Evolutionary conservation across 768 basidiomycete species (phyloP), one percentile per base, ranked within the genome.

Genomic region (Rhizopogon vulgaris): DNA sequence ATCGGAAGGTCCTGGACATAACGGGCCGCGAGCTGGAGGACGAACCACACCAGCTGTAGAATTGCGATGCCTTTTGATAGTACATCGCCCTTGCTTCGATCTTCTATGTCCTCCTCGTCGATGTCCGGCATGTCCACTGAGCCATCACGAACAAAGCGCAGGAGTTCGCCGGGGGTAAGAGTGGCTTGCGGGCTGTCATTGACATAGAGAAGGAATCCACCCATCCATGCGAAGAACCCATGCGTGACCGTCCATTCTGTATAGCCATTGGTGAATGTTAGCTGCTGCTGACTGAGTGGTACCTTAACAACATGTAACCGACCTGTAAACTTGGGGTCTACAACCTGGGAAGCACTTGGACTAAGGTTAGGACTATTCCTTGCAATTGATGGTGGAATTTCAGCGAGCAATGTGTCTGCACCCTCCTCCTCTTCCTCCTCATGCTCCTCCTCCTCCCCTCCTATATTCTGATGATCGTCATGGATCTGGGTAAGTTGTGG

Each of bases 21-120:
- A 7, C 72, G 62, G 0, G 60, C 60, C 8, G 68, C 56, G 41
- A 63, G 63, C 40, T 70, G 64, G 17, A 62, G 41, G 43, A 63
- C 48, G 53, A 74, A 75, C 70, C 71, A 74, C 0, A 54, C 37
- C 7, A 67, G 63, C 46, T 75, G 74, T 3, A 63, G 22, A 11
- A 71, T 30, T 10, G 68, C 65, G 5, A 73, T 22, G 0, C 53
- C 61, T 41, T 75, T 75, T 2, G 71, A 61, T 4, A 75, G 48
- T 3, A 49, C 52, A 41, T 72, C 67, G 4, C 65, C 68, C 55
- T 73, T 73, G 58, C 62, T 63, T 32, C 52, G 56, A 52, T 67
- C 62, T 32, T 24, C 14, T 39, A 69, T 62, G 2, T 57, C 3
- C 55, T 25, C 25, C 41, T 11, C 57, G 50, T 15, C 30, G 34